Conservation (phyloP, 2,329 filamentous ascomycete genomes). For the Apiospora arundinis region DNA sequence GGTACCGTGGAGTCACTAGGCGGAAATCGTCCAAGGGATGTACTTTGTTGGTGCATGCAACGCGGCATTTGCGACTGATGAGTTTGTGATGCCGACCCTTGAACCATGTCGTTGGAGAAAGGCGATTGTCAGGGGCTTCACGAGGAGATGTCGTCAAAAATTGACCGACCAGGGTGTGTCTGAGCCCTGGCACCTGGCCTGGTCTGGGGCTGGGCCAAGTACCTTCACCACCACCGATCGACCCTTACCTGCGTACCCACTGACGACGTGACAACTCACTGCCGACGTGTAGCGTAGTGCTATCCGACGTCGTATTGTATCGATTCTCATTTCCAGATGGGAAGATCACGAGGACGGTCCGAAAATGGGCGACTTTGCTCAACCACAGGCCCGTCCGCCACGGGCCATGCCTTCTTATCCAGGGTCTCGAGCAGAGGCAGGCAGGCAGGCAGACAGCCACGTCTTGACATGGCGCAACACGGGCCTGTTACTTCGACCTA, state of each 20-base stretch:
- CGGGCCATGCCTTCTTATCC: background rate
- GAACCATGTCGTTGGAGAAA: conserved; percentile 48
- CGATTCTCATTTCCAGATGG: conserved; percentile 9
- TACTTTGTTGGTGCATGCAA: conserved; percentile 13
- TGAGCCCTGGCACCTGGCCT: conserved; percentile 34
- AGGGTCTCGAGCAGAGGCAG: background rate
- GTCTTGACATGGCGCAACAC: background rate
- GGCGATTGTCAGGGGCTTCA: conserved; percentile 21
- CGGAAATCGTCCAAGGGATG: conserved; percentile 30
- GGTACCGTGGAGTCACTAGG: conserved; percentile 21
- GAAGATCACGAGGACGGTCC: background rate
- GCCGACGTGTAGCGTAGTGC: conserved; percentile 12
- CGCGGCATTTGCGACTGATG: conserved; percentile 21
- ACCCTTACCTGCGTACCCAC: conserved; percentile 11
- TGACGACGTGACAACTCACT: conserved; percentile 11
- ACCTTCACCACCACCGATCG: conserved; percentile 9
- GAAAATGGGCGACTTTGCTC: background rate
- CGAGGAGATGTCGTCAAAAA: conserved; percentile 33
- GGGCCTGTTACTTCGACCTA: background rate
- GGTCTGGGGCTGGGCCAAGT: conserved; percentile 32
- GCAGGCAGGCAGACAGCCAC: background rate
- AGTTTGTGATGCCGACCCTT: conserved; percentile 40
- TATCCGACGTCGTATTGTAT: conserved; percentile 9
- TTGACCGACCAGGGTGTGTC: conserved; percentile 33
- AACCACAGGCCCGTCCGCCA: background rate